Conservation (phyloP, 352 stramenopile genomes). For the Pythium guiyangense region DNA sequence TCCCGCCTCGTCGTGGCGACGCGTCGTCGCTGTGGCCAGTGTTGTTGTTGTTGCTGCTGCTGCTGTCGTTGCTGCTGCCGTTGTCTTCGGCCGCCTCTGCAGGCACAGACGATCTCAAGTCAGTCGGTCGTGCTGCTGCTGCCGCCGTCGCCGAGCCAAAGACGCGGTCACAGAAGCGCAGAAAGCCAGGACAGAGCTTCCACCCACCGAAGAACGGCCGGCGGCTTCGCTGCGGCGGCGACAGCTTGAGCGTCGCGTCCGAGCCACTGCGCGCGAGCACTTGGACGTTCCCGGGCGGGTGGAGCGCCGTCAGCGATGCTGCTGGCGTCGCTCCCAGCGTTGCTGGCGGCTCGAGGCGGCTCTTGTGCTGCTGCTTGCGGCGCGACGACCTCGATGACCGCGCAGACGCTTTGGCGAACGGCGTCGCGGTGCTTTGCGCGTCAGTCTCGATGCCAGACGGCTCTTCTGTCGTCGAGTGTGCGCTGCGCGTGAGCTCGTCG, state of each 20-base stretch:
- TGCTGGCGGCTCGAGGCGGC: not conserved
- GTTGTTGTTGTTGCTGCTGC: slow-evolving; percentile 1
- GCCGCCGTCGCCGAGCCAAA: slow-evolving; percentile 21
- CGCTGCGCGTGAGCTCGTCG: slow-evolving; percentile 7
- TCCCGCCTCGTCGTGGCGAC: not conserved
- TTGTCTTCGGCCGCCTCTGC: not conserved
- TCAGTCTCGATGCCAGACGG: slow-evolving; percentile 3
- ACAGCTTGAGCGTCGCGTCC: not conserved
- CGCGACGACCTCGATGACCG: slow-evolving; percentile 22
- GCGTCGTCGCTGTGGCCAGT: not conserved
- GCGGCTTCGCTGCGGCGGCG: not conserved
- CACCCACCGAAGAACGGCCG: slow-evolving; percentile 22
- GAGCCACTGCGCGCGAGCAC: not conserved
- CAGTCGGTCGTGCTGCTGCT: not conserved
- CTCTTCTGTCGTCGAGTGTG: slow-evolving; percentile 9
- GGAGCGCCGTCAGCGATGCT: not conserved
- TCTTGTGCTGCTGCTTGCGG: slow-evolving; percentile 30
- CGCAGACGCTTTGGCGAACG: not conserved
- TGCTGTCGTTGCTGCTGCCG: not conserved
- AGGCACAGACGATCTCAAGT: slow-evolving; percentile 1
- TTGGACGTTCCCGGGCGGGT: not conserved
- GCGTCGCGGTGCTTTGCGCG: not conserved
- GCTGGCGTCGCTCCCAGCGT: not conserved
- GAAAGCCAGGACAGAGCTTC: slow-evolving; percentile 63
- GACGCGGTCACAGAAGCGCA: slow-evolving; percentile 65